Base-by-base conservation (phyloP, 768 basidiomycete species). In the Gymnopilus dilepis region DNA sequence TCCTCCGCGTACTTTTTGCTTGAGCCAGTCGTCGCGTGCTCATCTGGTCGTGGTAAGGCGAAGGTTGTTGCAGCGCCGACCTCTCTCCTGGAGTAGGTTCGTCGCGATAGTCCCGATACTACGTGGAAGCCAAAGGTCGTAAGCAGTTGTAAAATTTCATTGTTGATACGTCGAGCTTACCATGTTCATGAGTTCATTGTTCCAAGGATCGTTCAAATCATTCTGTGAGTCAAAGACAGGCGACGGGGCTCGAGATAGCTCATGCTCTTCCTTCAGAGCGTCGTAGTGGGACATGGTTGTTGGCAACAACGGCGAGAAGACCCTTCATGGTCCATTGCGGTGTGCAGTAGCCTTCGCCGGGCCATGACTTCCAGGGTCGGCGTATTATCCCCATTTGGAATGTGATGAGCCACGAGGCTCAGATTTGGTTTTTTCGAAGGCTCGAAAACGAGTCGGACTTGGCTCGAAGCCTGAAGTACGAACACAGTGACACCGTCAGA, bases 111-210 rank as follows among this genome's bases (percentile, higher is more conserved):
- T 61, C 58, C n/a, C 62, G 55, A 50, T 66, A 66, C 65, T 60
- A 19, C n/a, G 15, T 3, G 38, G 15, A 42, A 28, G 31, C 34
- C 31, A 17, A 19, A n/a, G 31, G 21, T 24, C 11, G 37, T 19
- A 24, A 60, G 42, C 17, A 28, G 13, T 2, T 28, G 12, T 50
- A 15, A 55, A 60, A 58, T 47, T 48, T 48, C 61, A 41, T 52
- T n/a, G 5, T 41, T 48, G 17, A 47, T 33, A 40, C 61, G 22
- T 41, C 26, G 47, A 40, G 58, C 65, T 61, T 38, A 70, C 69
- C 67, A 68, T 70, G 54, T 67, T 64, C 31, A 64, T 13, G 19
- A 67, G 64, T 48, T 70, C 67, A 42, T 70, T 66, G 28, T 68
- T 62, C 67, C 66, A 68, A 1, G 65, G 64, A 51, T 67, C 64